A percentile compares a stretch with the other conserved stretches of the same genome.
Evolutionary conservation across 2,329 filamentous ascomycete genomes (phyloP).

Genomic region (Penicillium polonicum): DNA sequence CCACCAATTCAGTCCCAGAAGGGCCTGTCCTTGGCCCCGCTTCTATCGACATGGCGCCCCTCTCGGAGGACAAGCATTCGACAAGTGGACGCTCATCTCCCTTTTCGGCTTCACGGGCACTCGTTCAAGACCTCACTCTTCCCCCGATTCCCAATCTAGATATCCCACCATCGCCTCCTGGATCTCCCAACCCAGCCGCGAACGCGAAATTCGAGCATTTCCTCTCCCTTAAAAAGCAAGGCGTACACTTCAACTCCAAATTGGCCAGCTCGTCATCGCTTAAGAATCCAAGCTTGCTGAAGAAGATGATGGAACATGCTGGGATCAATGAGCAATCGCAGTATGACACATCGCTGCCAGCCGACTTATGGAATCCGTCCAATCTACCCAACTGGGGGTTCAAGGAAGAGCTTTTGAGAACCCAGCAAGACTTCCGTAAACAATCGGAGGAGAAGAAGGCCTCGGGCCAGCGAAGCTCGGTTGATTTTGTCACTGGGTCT

Average conservation of each 20-base stretch:
- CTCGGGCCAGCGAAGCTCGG: slow-evolving; percentile 35
- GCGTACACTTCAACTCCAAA: slow-evolving; percentile 64
- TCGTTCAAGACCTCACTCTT: slow-evolving; percentile 59
- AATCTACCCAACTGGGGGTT: slow-evolving; percentile 45
- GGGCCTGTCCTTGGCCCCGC: slow-evolving; percentile 41
- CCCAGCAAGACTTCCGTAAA: slow-evolving; percentile 40
- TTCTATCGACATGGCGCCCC: slow-evolving; percentile 26
- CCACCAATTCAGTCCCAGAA: slow-evolving; percentile 17
- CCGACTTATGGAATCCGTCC: slow-evolving; percentile 42
- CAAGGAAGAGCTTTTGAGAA: slow-evolving; percentile 47
- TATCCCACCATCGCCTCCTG: slow-evolving; percentile 48
- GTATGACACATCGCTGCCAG: slow-evolving; percentile 52
- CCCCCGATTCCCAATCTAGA: slow-evolving; percentile 46
- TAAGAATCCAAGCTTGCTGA: slow-evolving; percentile 58
- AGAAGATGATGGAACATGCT: slow-evolving; percentile 58
- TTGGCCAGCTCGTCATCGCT: slow-evolving; percentile 57
- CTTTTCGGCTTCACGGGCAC: slow-evolving; percentile 49
- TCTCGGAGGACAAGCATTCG: slow-evolving; percentile 13
- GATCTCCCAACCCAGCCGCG: slow-evolving; percentile 43
- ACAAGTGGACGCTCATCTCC: slow-evolving; percentile 42
- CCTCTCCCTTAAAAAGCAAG: slow-evolving; percentile 60
- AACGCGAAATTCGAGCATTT: slow-evolving; percentile 62
- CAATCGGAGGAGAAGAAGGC: slow-evolving; percentile 37
- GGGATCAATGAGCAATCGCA: slow-evolving; percentile 54
- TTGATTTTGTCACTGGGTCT: slow-evolving; percentile 42